These are phyloP conservation scores for Tulasnella calospora DNA, from an alignment of 768 basidiomycete genomes.

Conservation along the genomic window DNA sequence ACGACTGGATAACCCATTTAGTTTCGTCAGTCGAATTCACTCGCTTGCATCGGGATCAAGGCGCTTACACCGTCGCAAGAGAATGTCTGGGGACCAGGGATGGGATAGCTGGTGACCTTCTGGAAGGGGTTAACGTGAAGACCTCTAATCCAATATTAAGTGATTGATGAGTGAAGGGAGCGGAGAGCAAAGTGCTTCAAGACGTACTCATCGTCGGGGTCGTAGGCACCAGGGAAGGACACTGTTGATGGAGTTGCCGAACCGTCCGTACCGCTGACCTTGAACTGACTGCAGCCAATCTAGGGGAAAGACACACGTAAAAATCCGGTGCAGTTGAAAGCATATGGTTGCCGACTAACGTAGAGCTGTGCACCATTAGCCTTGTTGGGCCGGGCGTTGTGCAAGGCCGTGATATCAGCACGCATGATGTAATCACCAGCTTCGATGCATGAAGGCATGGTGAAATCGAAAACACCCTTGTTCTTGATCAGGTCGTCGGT, in stretches of 20 bases:
- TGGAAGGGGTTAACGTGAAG: background rate
- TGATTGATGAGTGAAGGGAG: background rate
- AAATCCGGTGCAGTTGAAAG: background rate
- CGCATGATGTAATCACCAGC: constrained; percentile 48
- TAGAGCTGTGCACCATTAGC: constrained; percentile 50
- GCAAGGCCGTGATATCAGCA: constrained; percentile 38
- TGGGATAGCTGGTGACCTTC: constrained; percentile 8
- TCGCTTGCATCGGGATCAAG: constrained; percentile 6
- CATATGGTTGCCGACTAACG: constrained; percentile 34
- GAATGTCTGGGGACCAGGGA: constrained; percentile 1
- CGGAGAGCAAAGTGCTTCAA: background rate
- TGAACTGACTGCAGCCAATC: constrained; percentile 36
- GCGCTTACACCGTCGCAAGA: constrained; percentile 17
- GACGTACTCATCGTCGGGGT: background rate
- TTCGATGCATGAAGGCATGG: constrained; percentile 45
- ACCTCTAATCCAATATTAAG: background rate
- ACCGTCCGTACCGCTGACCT: constrained; percentile 37
- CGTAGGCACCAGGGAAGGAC: constrained; percentile 30
- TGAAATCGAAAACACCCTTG: constrained; percentile 50
- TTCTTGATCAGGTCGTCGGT: constrained; percentile 48
- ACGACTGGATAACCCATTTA: background rate
- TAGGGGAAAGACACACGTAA: background rate
- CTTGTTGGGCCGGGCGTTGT: background rate
- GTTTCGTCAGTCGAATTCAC: background rate
- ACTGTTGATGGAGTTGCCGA: constrained; percentile 29